Base-by-base conservation (phyloP, 306 rosid species). In the Prosopis cineraria region DNA sequence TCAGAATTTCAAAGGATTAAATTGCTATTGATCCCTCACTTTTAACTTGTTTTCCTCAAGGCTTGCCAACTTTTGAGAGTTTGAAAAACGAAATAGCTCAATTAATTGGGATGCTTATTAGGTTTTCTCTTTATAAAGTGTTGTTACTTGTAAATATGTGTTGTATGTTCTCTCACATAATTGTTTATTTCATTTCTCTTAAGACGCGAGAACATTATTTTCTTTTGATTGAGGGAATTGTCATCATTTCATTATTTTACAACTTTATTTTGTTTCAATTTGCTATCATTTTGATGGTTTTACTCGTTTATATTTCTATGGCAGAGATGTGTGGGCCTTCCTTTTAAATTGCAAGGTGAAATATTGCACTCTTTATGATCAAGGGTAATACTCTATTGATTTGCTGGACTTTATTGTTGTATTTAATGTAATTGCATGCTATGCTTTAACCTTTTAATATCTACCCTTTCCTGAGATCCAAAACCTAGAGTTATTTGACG, bases 301-400 rank as follows among this genome's bases (percentile, higher is more conserved):
- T 69, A 79, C 85, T 79, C 82, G 58, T 77, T 71, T 77, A 14
- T 64, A n/a, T 83, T 84, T 80, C 60, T 83, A 67, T 63, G 79
- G 83, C 93, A 95, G 98, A 87, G 98, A 95, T 58, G 97, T 95
- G 6, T 95, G 98, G 98, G 91, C 98, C 74, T 95, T 95, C 87
- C 65, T 95, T 66, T 89, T 95, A 78, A 91, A 92, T 47, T 86
- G 90, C 94, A 91, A 95, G 90, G 93, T 85, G 73, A 87, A 78
- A 25, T 95, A 95, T 89, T 95, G 98, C 96, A 82, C 93, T 79
- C 98, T 95, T 76, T 95, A 95, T 77, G 97, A 95, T 85, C 87
- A 92, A 88, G 98, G 98, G 98, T 95, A 94, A 90, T 85, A 65
- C 72, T 84, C 79, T 36, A 68, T 73, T 67, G 34, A 69, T 77